Evolutionary conservation across 2,329 filamentous ascomycete genomes (phyloP).

Genomic region (Dactylellina haptotyla): DNA sequence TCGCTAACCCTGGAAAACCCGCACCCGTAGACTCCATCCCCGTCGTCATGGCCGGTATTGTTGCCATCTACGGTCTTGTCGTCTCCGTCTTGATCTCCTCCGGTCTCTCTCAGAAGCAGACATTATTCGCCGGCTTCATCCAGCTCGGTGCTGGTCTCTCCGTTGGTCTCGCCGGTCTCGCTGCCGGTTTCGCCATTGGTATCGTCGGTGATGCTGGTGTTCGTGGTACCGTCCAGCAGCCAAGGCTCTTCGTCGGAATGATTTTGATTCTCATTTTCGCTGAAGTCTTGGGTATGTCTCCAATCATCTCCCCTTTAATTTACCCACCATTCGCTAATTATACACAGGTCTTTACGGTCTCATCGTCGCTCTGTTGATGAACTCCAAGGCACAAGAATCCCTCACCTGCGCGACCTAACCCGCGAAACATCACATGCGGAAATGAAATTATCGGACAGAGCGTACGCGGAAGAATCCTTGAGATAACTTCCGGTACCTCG

Average conservation of each 20-base stretch:
- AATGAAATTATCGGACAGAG: neutral
- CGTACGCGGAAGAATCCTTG: neutral
- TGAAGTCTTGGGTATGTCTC: conserved; percentile 87
- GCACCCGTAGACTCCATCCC: conserved; percentile 96
- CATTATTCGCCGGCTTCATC: conserved; percentile 84
- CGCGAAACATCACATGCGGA: neutral
- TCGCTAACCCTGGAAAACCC: conserved; percentile 31
- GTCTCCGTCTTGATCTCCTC: conserved; percentile 88
- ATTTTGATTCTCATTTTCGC: conserved; percentile 99
- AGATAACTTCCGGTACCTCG: neutral
- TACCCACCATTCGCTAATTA: neutral
- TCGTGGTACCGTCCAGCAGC: conserved; percentile 83
- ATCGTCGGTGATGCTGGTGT: conserved; percentile 91
- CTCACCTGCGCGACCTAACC: conserved; percentile 14
- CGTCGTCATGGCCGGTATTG: conserved; percentile 99
- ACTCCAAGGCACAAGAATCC: conserved; percentile 77
- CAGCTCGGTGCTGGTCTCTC: conserved; percentile 84
- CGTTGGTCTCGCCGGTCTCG: conserved; percentile 83
- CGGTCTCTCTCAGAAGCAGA: conserved; percentile 75
- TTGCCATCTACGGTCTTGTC: conserved; percentile 96
- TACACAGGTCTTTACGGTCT: conserved; percentile 91
- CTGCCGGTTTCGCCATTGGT: conserved; percentile 84
- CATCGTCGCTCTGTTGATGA: conserved; percentile 99
- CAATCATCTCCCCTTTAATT: neutral
- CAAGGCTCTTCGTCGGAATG: conserved; percentile 93